phyloP scores from a whole-genome alignment of 306 rosid genomes.

The Sphenostylis stenocarpa region DNA sequence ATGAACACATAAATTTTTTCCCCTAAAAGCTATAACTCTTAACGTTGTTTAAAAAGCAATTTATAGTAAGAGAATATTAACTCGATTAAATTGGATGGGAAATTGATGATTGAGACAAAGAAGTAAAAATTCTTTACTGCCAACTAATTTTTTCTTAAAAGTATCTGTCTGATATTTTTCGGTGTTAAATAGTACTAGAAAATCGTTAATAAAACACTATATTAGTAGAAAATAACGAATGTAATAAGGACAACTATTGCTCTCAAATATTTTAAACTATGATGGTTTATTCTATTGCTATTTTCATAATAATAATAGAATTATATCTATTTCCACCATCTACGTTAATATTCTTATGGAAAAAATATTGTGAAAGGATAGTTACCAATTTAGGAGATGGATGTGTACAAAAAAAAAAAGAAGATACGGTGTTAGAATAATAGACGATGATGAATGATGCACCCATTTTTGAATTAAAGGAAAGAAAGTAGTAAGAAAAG shows the following conservation, averaged over 20 bases:
- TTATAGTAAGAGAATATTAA: neutral
- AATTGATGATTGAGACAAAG: neutral
- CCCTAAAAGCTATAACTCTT: neutral
- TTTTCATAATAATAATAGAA: no score
- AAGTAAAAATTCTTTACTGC: neutral
- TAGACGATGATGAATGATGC: neutral
- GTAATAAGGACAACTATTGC: no score
- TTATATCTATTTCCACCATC: neutral
- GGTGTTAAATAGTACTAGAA: neutral
- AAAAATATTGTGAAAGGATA: neutral
- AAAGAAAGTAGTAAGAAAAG: constrained; percentile 2
- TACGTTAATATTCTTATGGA: neutral
- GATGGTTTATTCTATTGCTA: no score
- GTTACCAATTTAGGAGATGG: neutral
- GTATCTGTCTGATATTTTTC: neutral
- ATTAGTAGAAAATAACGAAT: neutral
- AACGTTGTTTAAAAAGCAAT: neutral
- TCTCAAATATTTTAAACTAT: no score
- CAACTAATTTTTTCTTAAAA: neutral
- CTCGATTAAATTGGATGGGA: neutral
- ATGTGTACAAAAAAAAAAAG: neutral
- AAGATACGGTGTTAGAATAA: no score
- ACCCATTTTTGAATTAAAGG: constrained; percentile 36
- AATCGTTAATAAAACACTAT: neutral
- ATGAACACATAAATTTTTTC: neutral